A percentile compares a stretch with the other conserved stretches of the same genome.
Conservation (phyloP, 441 rosid genomes). For the Melastoma candidum region DNA sequence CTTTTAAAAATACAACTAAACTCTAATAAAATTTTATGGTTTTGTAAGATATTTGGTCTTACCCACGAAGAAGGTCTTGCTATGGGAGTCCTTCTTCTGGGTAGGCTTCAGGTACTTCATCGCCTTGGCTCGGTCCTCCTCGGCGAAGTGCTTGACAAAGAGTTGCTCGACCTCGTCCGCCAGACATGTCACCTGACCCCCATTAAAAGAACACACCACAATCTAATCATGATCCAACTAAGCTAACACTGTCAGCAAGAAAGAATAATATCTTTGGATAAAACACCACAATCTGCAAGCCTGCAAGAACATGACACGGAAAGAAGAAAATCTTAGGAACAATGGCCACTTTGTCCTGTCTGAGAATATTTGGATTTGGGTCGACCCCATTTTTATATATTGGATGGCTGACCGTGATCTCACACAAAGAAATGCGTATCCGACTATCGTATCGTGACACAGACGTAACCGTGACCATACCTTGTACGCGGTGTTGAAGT, state of each 20-base stretch:
- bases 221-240: constrained; percentile 7
- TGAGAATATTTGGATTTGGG: constrained; percentile 1
- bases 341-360: constrained; percentile 33
- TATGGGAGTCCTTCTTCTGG: constrained; percentile 73
- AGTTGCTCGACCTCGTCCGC: constrained; percentile 84
- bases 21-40: not conserved
- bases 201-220: constrained; percentile 17
- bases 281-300: no score
- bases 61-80: constrained; percentile 87
- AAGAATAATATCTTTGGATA: constrained; percentile 21
- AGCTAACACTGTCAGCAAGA: constrained; percentile 21
- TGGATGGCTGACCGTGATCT: no score
- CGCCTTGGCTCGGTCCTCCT: constrained; percentile 70
- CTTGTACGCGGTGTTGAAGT: constrained; percentile 90
- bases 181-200: constrained; percentile 55
- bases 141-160: constrained; percentile 69
- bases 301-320: constrained; percentile 6
- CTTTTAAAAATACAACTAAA: not conserved
- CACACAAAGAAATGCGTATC: no score
- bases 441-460: no score
- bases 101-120: constrained; percentile 81
- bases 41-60: constrained; percentile 17
- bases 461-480: constrained; percentile 21
- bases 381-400: constrained; percentile 7
- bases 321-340: constrained; percentile 18